phyloP scores from a whole-genome alignment of 1,284 basidiomycete species.

The Ceraceosorus bombacis region DNA sequence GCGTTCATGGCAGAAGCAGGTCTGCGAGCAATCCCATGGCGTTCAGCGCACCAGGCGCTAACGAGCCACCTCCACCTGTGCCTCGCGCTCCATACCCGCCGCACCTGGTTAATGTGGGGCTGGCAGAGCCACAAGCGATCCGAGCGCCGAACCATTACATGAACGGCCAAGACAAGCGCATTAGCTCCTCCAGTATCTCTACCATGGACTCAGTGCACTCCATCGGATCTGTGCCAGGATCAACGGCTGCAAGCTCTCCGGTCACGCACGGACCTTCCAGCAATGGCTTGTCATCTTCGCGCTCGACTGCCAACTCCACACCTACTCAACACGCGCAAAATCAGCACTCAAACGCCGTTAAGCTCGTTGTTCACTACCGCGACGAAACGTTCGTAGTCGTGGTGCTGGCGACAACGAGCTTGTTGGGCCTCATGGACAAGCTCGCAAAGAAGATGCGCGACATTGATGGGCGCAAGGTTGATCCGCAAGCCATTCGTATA shows the following conservation, averaged over 20 bases:
- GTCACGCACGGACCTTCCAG: conserved; percentile 12
- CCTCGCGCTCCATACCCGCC: conserved; percentile 15
- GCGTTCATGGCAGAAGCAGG: conserved; percentile 12
- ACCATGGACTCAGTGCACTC: conserved; percentile 29
- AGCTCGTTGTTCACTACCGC: conserved; percentile 63
- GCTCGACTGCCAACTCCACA: neutral
- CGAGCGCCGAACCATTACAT: neutral
- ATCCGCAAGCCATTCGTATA: conserved; percentile 12
- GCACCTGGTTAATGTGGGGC: conserved; percentile 7
- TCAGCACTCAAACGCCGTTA: conserved; percentile 28
- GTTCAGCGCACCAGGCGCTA: conserved; percentile 17
- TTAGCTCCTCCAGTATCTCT: conserved; percentile 27
- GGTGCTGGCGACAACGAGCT: conserved; percentile 68
- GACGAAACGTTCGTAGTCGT: conserved; percentile 88
- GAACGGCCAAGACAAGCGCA: conserved; percentile 20
- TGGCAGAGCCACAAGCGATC: neutral
- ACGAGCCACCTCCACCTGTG: conserved; percentile 24
- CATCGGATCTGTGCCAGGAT: conserved; percentile 25
- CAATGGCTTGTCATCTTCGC: neutral
- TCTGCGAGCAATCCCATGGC: conserved; percentile 33
- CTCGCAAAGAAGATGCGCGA: conserved; percentile 79
- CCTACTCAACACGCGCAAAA: conserved; percentile 5
- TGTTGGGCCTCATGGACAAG: conserved; percentile 73
- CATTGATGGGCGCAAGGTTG: conserved; percentile 3
- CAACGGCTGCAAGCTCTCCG: conserved; percentile 36